These are phyloP conservation scores for Hypsizygus ulmarius DNA, from an alignment of 1,284 basidiomycete species.

Conservation along the genomic window DNA sequence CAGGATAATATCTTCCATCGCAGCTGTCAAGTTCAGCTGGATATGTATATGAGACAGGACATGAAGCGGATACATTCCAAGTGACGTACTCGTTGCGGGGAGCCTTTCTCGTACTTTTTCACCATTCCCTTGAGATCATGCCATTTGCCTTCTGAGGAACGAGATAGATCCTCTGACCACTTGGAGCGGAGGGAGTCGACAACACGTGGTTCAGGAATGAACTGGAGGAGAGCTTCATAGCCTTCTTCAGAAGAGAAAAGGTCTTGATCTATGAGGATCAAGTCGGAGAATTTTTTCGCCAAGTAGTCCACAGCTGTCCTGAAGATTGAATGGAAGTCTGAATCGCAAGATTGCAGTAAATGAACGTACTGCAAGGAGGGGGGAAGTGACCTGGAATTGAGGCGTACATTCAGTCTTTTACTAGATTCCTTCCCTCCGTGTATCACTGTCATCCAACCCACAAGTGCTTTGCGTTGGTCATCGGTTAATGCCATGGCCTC, in stretches of 20 bases:
- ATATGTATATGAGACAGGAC: constrained; percentile 9
- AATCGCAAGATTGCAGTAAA: constrained; percentile 4
- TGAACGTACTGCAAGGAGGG: constrained; percentile 65
- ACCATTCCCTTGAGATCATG: constrained; percentile 53
- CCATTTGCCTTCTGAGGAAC: constrained; percentile 73
- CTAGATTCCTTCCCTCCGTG: constrained; percentile 80
- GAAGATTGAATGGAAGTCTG: constrained; percentile 5
- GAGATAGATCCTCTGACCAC: constrained; percentile 62
- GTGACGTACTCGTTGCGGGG: constrained; percentile 31
- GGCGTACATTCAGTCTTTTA: constrained; percentile 82
- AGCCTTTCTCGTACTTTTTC: constrained; percentile 29
- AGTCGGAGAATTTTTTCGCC: constrained; percentile 55
- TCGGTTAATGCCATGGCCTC: constrained; percentile 90
- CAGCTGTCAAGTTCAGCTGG: constrained; percentile 39
- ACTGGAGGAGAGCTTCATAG: constrained; percentile 72
- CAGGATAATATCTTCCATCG: constrained; percentile 85
- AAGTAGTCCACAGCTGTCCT: constrained; percentile 58
- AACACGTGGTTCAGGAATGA: constrained; percentile 66
- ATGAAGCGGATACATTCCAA: constrained; percentile 1
- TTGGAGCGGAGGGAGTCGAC: constrained; percentile 48
- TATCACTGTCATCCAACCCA: constrained; percentile 86
- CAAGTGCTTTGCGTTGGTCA: constrained; percentile 85
- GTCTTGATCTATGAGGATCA: constrained; percentile 86
- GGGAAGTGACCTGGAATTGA: constrained; percentile 53
- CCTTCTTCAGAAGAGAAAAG: constrained; percentile 74